Conservation (phyloP, 164 flowering plant species). For the Hamamelis virginiana region DNA sequence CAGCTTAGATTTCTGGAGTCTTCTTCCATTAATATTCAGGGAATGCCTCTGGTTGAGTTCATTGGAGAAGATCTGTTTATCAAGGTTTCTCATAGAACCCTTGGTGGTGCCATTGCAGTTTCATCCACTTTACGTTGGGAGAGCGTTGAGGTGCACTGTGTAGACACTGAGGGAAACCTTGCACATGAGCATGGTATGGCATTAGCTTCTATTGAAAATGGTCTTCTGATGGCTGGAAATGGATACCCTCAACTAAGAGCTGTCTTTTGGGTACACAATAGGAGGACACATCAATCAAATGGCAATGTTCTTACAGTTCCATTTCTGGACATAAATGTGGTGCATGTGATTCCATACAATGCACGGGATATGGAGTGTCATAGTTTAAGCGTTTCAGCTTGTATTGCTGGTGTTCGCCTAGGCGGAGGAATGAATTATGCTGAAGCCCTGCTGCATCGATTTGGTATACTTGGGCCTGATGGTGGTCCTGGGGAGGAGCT, state of each 20-base stretch:
- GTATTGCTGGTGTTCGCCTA: slow-evolving; percentile 82
- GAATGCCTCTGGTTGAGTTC: slow-evolving; percentile 76
- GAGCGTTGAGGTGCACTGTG: slow-evolving; percentile 72
- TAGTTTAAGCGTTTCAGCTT: slow-evolving; percentile 71
- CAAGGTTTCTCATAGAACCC: slow-evolving; percentile 77
- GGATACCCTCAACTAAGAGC: slow-evolving; percentile 64
- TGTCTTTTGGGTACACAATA: slow-evolving; percentile 83
- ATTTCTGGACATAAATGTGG: slow-evolving; percentile 65
- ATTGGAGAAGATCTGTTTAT: slow-evolving; percentile 64
- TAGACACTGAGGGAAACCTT: slow-evolving; percentile 50
- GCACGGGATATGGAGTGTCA: slow-evolving; percentile 69
- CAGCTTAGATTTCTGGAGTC: slow-evolving; percentile 81
- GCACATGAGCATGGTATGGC: slow-evolving; percentile 30
- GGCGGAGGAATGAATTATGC: slow-evolving; percentile 97
- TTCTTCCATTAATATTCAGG: slow-evolving; percentile 45
- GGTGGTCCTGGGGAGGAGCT: slow-evolving; percentile 95
- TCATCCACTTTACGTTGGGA: slow-evolving; percentile 77
- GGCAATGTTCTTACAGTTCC: slow-evolving; percentile 33
- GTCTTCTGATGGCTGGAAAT: slow-evolving; percentile 33
- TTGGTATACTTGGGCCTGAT: slow-evolving; percentile 91
- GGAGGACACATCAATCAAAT: slow-evolving; percentile 26
- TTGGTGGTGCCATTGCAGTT: slow-evolving; percentile 91
- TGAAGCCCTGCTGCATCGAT: slow-evolving; percentile 85
- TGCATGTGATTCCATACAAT: slow-evolving; percentile 73
- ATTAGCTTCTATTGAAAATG: slow-evolving; percentile 29